Evolutionary conservation across 2,329 filamentous ascomycete species (phyloP).

Genomic region (Exophiala viscosa): DNA sequence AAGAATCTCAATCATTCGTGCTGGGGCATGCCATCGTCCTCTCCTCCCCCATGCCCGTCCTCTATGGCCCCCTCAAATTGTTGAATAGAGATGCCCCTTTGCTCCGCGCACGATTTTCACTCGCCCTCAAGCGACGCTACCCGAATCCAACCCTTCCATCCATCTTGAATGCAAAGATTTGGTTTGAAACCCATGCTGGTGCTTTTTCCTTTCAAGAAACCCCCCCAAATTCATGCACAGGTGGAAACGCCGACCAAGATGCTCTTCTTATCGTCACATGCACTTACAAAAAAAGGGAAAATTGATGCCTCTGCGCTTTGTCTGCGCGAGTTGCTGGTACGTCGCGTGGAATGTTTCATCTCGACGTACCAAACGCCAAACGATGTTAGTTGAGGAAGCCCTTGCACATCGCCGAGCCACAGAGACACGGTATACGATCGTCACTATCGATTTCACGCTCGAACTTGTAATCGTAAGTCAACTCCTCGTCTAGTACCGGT

Average conservation of each 20-base stretch:
- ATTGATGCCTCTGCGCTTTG: background rate
- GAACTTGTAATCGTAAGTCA: constrained; percentile 99
- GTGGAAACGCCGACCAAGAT: constrained; percentile 16
- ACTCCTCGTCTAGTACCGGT: constrained; percentile 74
- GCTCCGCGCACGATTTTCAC: background rate
- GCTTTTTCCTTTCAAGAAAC: constrained; percentile 1
- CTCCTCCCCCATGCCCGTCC: background rate
- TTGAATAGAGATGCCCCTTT: background rate
- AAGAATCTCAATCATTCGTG: constrained; percentile 3
- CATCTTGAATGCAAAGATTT: background rate
- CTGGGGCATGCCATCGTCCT: constrained; percentile 1
- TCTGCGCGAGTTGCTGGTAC: background rate
- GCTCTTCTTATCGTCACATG: constrained; percentile 10
- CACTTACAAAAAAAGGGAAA: constrained; percentile 10
- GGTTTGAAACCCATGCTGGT: background rate
- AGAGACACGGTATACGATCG: constrained; percentile 95
- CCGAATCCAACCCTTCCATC: background rate
- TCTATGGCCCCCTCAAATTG: background rate
- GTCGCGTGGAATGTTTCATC: background rate
- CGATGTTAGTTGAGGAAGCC: constrained; percentile 83
- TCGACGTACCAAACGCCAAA: background rate
- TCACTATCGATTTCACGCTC: constrained; percentile 92
- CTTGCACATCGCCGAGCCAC: constrained; percentile 93
- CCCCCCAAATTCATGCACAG: constrained; percentile 1
- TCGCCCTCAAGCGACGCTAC: background rate